phyloP scores from a whole-genome alignment of 2,329 filamentous ascomycete genomes.

The Emericellopsis atlantica region DNA sequence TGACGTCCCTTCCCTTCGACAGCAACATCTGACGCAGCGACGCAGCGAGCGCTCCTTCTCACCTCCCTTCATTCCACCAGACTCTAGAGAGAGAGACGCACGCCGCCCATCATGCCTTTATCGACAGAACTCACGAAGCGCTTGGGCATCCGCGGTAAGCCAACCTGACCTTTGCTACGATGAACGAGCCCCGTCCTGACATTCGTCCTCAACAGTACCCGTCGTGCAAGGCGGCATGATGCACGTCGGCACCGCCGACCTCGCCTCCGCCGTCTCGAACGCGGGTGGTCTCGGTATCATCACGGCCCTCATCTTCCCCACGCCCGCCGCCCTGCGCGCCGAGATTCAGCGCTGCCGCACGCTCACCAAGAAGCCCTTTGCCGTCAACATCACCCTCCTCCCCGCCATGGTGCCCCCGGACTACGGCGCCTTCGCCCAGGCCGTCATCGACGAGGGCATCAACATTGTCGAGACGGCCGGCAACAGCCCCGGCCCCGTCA shows the following conservation, averaged over 20 bases:
- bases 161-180: neutral
- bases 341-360: slow-evolving; percentile 81
- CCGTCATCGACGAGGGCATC: slow-evolving; percentile 87
- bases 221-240: slow-evolving; percentile 82
- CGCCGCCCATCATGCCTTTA: slow-evolving; percentile 34
- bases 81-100: neutral
- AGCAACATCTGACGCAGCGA: neutral
- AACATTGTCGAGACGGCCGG: slow-evolving; percentile 87
- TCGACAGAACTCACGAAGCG: slow-evolving; percentile 43
- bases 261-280: slow-evolving; percentile 65
- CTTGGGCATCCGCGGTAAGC: slow-evolving; percentile 38
- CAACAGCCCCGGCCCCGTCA: slow-evolving; percentile 80
- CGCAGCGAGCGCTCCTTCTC: neutral
- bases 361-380: slow-evolving; percentile 73
- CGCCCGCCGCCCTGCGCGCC: slow-evolving; percentile 79
- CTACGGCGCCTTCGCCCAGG: slow-evolving; percentile 83
- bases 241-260: slow-evolving; percentile 71
- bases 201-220: slow-evolving; percentile 40
- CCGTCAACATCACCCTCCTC: slow-evolving; percentile 88
- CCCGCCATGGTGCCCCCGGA: slow-evolving; percentile 82
- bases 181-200: neutral
- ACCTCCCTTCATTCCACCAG: neutral
- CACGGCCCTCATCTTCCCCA: slow-evolving; percentile 84
- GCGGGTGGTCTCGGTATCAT: slow-evolving; percentile 75
- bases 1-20: neutral